Evolutionary conservation across 345 rosid genomes (phyloP).

Genomic region (Salix suchowensis): DNA sequence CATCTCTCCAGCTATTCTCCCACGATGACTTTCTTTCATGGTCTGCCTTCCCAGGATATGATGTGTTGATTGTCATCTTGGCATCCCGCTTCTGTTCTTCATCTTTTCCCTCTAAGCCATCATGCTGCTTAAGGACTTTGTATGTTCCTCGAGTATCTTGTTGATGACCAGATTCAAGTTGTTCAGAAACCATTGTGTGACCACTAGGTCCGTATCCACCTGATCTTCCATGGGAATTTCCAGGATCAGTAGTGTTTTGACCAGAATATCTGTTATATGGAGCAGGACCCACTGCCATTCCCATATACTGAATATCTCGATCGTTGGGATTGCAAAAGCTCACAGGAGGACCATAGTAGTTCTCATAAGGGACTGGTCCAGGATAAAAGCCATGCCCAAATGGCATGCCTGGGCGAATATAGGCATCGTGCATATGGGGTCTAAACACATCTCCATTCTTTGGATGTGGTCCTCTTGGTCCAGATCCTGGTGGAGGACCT

Average conservation of each 20-base stretch:
- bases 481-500: slow-evolving; percentile 55
- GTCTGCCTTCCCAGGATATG: slow-evolving; percentile 38
- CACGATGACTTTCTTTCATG: slow-evolving; percentile 33
- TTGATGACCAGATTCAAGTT: slow-evolving; percentile 50
- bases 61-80: slow-evolving; percentile 17
- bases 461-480: slow-evolving; percentile 72
- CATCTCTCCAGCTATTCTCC: slow-evolving; percentile 47
- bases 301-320: slow-evolving; percentile 66
- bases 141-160: slow-evolving; percentile 52
- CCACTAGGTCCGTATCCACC: slow-evolving; percentile 52
- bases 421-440: slow-evolving; percentile 76
- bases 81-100: slow-evolving; percentile 51
- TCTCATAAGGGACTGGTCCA: slow-evolving; percentile 70
- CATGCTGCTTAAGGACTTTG: slow-evolving; percentile 76
- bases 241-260: slow-evolving; percentile 49
- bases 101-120: slow-evolving; percentile 55
- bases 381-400: slow-evolving; percentile 82
- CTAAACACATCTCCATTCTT: slow-evolving; percentile 69
- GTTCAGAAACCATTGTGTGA: slow-evolving; percentile 43
- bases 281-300: slow-evolving; percentile 65
- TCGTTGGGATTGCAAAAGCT: slow-evolving; percentile 64
- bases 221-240: slow-evolving; percentile 46
- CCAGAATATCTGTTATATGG: slow-evolving; percentile 44
- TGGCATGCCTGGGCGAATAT: slow-evolving; percentile 72
- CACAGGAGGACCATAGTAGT: slow-evolving; percentile 81